Base-by-base conservation (phyloP, 106 monocot genomes). In the Dioscorea zingiberensis region DNA sequence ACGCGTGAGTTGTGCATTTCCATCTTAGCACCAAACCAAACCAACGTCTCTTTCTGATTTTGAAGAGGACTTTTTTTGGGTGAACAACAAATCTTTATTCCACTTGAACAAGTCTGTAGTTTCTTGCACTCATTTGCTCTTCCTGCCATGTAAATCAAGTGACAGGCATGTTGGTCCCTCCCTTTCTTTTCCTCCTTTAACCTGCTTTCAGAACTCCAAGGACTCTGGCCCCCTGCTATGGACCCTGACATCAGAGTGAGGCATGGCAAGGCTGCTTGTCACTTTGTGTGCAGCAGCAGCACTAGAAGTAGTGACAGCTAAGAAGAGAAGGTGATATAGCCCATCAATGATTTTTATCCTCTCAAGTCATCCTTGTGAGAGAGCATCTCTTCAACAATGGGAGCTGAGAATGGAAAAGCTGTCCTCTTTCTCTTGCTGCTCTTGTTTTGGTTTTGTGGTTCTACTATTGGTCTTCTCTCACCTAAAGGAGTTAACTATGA, bases 401-500 rank as follows among this genome's bases (percentile, higher is more conserved):
- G 28, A 58, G 47, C 10, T 32, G 47, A 26, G 38, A 54, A 4
- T 29, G 45, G 48, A 14, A 28, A 17, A 15, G 51, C 2, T 55
- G 29, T 63, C 14, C 23, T 76, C 22, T 74, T 71, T 54, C 62
- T 66, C 32, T 51, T 85, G 57, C 62, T 85, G 18, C 61, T 91
- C 14, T 83, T 38, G 25, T 74, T 68, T 60, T 76, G 62, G 63
- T 21, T 61, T 69, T 71, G 74, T 63, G 25, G 78, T 27, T 19
- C 54, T 48, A 77, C 78, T 27, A n/a, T 54, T 48, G 77, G 74
- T 23, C 57, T 85, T 29, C 91, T 95, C 24, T 85, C 95, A 16
- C 81, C 91, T 21, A 85, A 81, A 54, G 94, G 94, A 64, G 84
- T 87, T 18, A 94, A 94, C 77, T 67, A 51, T 64, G 94, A 94